Base-by-base conservation (phyloP, 768 basidiomycete genomes). In the Russula compacta region DNA sequence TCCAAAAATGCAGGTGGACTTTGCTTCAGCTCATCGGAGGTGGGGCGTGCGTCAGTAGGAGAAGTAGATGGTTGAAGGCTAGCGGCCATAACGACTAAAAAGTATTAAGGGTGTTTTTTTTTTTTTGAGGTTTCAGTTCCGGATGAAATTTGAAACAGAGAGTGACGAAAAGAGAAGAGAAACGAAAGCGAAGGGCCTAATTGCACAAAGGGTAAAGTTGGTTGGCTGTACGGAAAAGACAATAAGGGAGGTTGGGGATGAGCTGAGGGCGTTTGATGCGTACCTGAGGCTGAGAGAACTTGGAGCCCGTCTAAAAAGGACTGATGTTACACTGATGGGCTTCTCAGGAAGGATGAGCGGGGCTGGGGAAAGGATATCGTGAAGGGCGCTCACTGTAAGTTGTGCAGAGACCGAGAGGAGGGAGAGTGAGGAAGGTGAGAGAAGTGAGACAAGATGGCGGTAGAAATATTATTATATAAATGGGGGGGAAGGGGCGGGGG, bases 1-100 rank as follows among this genome's bases (percentile, higher is more conserved):
- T 94, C 92, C 75, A 94, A 79, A 76, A 94, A 94, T 60, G 92
- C 92, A 65, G 92, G 89, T 19, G 92, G 91, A 74, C 87, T 92
- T 69, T 88, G 87, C 78, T 89, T 91, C 72, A 85, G 79, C 66
- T 83, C 86, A 70, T 85, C 86, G 55, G 81, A 77, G 72, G 82
- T 69, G 70, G 81, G 73, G 72, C 76, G 81, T 84, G 82, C 81
- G 85, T 87, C 83, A 81, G 77, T 81, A 79, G 83, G 79, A 72
- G 79, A 76, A 76, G 74, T 86, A 84, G 82, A 81, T 74, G 83
- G 83, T 77, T 89, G 84, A 77, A 79, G 73, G 75, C 77, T 75
- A 74, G 77, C 76, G 74, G 82, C 86, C 89, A 90, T 89, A 80
- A 81, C 78, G 71, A 71, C 66, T 66, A 74, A 76, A 70, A 71